These are phyloP conservation scores for Aspergillus haitiensis DNA, from an alignment of 495 filamentous ascomycete genomes.

Conservation along the genomic window DNA sequence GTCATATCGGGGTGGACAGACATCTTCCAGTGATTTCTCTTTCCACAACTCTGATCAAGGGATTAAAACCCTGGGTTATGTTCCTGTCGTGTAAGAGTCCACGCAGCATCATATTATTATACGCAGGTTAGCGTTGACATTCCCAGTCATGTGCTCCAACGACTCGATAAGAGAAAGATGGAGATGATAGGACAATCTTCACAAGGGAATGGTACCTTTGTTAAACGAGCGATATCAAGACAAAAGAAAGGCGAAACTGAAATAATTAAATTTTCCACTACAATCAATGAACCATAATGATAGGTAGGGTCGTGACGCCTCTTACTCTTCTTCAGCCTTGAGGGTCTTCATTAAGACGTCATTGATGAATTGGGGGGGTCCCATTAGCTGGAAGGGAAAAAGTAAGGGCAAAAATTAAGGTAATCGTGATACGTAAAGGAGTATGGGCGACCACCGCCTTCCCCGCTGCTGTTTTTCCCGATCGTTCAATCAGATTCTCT, in stretches of 20 bases:
- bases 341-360: too few relatives aligned
- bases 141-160: background rate
- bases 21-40: conserved; percentile 2
- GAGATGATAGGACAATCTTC: too few relatives aligned
- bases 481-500: background rate
- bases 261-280: too few relatives aligned
- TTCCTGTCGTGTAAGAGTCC: background rate
- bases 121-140: background rate
- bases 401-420: background rate
- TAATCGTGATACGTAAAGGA: conserved; percentile 4
- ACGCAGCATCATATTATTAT: background rate
- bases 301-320: too few relatives aligned
- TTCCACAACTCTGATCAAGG: background rate
- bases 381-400: background rate
- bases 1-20: background rate
- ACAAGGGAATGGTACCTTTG: background rate
- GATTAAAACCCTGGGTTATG: background rate
- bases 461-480: background rate
- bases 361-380: too few relatives aligned
- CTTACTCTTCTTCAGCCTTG: too few relatives aligned
- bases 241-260: too few relatives aligned
- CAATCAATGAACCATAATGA: too few relatives aligned
- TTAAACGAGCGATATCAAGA: background rate
- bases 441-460: background rate
- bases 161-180: conserved; percentile 2